A percentile compares a stretch with the other conserved stretches of the same genome.
Evolutionary conservation across 2,329 filamentous ascomycete genomes (phyloP).

Genomic region (Mycosphaerella sp.): DNA sequence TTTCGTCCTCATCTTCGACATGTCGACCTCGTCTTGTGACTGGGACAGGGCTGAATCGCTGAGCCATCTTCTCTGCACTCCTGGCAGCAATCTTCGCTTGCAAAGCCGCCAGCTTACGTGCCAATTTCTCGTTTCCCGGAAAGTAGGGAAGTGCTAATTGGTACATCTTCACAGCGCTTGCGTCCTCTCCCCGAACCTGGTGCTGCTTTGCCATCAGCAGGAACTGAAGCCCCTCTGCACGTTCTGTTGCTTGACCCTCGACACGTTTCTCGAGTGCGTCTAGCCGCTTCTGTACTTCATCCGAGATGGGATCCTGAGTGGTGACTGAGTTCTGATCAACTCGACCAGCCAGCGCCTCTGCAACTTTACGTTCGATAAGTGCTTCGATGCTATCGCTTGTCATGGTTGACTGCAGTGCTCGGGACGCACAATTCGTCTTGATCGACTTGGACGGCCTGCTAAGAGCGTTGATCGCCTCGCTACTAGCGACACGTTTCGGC

Average conservation of each 20-base stretch:
- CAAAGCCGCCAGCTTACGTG: constrained; percentile 49
- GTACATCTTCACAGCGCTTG: constrained; percentile 75
- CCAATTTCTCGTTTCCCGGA: constrained; percentile 73
- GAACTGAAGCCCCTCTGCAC: constrained; percentile 76
- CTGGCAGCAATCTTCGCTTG: constrained; percentile 46
- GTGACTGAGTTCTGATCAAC: constrained; percentile 37
- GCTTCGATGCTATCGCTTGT: constrained; percentile 71
- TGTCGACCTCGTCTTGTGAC: not conserved
- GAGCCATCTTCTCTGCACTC: constrained; percentile 29
- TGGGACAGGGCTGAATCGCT: constrained; percentile 7
- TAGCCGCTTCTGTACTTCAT: constrained; percentile 72
- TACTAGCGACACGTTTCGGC: constrained; percentile 42
- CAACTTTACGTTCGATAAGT: constrained; percentile 85
- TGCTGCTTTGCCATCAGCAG: constrained; percentile 89
- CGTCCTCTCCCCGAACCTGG: constrained; percentile 74
- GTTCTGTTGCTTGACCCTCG: constrained; percentile 63
- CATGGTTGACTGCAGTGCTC: constrained; percentile 31
- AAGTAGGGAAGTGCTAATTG: constrained; percentile 79
- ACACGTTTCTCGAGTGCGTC: constrained; percentile 84
- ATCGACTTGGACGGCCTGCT: constrained; percentile 39
- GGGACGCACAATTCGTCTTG: constrained; percentile 30
- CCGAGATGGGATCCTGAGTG: constrained; percentile 48
- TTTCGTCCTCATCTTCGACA: constrained; percentile 37
- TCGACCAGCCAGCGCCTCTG: constrained; percentile 77
- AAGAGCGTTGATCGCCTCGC: constrained; percentile 32